These are phyloP conservation scores for Hamamelis virginiana DNA, from an alignment of 164 flowering plant genomes.

Conservation along the genomic window DNA sequence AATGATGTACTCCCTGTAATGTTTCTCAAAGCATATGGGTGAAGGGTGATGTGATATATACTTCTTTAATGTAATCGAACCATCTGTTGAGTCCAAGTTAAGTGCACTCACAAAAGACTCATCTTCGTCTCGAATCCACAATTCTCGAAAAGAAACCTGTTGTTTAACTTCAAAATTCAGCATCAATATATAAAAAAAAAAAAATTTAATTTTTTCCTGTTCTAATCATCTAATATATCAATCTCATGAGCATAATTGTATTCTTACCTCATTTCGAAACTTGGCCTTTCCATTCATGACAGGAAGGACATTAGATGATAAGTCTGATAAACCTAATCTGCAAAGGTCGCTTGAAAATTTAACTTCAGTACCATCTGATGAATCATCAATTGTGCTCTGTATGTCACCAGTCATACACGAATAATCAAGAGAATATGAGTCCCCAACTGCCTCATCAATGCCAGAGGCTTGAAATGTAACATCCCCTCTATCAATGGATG, in stretches of 20 bases:
- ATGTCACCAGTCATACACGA: constrained; percentile 19
- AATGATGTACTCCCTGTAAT: constrained; percentile 77
- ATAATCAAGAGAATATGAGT: constrained; percentile 28
- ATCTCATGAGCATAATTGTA: background rate
- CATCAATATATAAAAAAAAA: background rate
- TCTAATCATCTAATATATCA: no score
- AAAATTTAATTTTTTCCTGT: no score
- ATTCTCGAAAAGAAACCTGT: constrained; percentile 32
- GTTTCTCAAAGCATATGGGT: constrained; percentile 90
- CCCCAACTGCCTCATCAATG: constrained; percentile 25
- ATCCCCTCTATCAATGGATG: constrained; percentile 13
- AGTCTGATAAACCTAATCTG: constrained; percentile 22
- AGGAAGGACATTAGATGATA: constrained; percentile 24
- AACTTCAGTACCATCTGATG: constrained; percentile 71
- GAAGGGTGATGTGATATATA: constrained; percentile 65
- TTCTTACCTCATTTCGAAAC: constrained; percentile 46
- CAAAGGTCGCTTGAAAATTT: constrained; percentile 45
- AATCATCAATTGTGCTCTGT: constrained; percentile 41
- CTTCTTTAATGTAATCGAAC: constrained; percentile 29
- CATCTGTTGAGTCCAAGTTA: constrained; percentile 18
- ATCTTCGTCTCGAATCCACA: constrained; percentile 24
- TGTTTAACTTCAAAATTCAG: constrained; percentile 12
- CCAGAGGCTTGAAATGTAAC: constrained; percentile 11
- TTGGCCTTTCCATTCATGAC: constrained; percentile 27
- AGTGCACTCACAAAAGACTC: constrained; percentile 21